Evolutionary conservation across 345 rosid genomes (phyloP), one percentile per base, ranked within the genome.

Genomic region (Arabis hirsuta): DNA sequence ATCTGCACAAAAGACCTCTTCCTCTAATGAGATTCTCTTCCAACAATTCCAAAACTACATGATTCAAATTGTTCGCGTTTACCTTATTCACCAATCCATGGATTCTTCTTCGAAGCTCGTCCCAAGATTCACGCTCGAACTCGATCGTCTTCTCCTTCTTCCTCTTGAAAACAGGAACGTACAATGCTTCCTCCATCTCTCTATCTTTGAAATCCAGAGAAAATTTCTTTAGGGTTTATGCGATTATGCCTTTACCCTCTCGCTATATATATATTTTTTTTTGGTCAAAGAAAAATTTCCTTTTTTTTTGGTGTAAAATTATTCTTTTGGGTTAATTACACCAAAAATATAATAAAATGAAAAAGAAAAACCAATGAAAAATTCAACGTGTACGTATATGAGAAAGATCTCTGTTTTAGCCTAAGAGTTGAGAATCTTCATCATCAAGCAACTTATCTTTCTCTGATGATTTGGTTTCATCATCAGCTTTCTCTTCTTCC

Each of bases 1-100:
- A 86, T n/a, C 92, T 81, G 62, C 94, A 92, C 68, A 92, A 90
- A 12, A 92, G 85, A 62, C 92, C 96, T 67, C 94, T 83, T 36
- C 96, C 96, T 20, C 96, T 74, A 12, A 89, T 84, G 65, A 84
- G 34, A 75, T 87, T 87, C 74, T 87, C 89, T 0, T 85, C 82
- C 12, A 89, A 81, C 27, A 85, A 64, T 59, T 85, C 89, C 0
- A 83, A 83, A 26, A 85, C 78, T 3, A 89, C 86, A 24, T 89
- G 84, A 70, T 77, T 76, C 3, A 87, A 76, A 43, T 89, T 87
- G 2, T 77, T 66, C 3, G 85, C 86, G 78, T 80, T 87, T 7
- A 82, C 87, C 79, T 87, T 85, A 56, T 87, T 86, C 31, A 89
- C 88, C 43, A 87, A 85, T 42, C 84, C 87, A 59, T 82, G 87